Conservation (phyloP, 2,329 filamentous ascomycete genomes). For the Amauroascus verrucosus region DNA sequence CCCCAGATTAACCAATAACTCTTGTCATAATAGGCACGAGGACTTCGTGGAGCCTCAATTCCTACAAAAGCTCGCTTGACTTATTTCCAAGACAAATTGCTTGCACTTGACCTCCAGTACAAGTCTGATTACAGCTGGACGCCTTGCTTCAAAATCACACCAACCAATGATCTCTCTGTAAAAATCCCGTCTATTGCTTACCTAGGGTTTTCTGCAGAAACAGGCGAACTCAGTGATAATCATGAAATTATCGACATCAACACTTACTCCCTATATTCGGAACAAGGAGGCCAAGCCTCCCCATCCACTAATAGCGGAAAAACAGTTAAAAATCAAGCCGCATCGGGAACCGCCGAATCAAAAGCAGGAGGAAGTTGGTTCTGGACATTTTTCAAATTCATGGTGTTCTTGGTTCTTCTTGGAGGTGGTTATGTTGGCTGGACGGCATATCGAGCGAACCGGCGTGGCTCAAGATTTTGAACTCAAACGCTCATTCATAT, state of each 20-base stretch:
- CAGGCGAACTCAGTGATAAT: conserved; percentile 92
- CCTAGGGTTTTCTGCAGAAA: conserved; percentile 61
- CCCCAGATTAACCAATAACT: background rate
- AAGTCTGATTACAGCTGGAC: conserved; percentile 82
- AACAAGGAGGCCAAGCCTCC: conserved; percentile 27
- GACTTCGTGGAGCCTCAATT: conserved; percentile 67
- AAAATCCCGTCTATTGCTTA: conserved; percentile 66
- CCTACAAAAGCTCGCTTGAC: conserved; percentile 81
- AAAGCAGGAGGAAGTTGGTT: conserved; percentile 46
- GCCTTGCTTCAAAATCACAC: conserved; percentile 65
- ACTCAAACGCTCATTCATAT: background rate
- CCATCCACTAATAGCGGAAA: conserved; percentile 21
- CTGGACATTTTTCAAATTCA: conserved; percentile 70
- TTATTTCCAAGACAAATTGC: conserved; percentile 91
- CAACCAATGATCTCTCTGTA: conserved; percentile 53
- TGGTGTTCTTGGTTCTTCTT: conserved; percentile 60
- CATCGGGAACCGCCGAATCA: conserved; percentile 16
- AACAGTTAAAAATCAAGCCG: conserved; percentile 21
- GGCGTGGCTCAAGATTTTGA: conserved; percentile 34
- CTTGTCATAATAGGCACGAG: conserved; percentile 54
- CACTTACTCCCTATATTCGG: conserved; percentile 79
- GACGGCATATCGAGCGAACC: conserved; percentile 63
- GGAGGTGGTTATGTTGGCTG: conserved; percentile 75
- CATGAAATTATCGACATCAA: conserved; percentile 87
- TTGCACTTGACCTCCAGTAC: conserved; percentile 89